Evolutionary conservation across 441 rosid species (phyloP).

Genomic region (Arabidopsis hybrid): DNA sequence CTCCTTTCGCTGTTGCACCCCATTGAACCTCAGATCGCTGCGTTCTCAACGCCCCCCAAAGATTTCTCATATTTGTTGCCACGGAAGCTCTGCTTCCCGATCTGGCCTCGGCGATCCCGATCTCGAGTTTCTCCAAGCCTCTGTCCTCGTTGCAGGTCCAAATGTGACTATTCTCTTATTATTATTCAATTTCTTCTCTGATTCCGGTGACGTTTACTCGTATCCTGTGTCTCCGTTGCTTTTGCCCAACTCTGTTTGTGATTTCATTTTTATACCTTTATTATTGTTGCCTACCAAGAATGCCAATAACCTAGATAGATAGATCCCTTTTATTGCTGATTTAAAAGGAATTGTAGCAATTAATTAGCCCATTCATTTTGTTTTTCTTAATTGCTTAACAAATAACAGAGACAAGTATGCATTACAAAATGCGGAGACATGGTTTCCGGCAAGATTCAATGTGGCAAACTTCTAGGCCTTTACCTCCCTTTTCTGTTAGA

Average conservation of each 20-base stretch:
- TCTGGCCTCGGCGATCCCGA: conserved; percentile 50
- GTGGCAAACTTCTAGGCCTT: conserved; percentile 39
- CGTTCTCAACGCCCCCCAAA: conserved; percentile 42
- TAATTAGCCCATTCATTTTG: too few relatives aligned
- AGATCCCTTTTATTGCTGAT: not conserved
- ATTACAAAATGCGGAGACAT: conserved; percentile 47
- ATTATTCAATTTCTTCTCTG: not conserved
- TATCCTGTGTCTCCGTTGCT: not conserved
- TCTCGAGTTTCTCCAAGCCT: conserved; percentile 72
- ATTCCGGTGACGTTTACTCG: not conserved
- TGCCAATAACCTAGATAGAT: not conserved
- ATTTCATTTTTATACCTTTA: not conserved
- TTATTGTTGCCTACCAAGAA: not conserved
- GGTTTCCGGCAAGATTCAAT: conserved; percentile 45
- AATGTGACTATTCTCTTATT: not conserved
- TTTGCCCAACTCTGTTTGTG: not conserved
- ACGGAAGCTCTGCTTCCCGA: conserved; percentile 56
- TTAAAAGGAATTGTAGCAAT: too few relatives aligned
- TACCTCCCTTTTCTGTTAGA: conserved; percentile 40
- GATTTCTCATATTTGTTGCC: conserved; percentile 49
- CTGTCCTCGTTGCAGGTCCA: conserved; percentile 80
- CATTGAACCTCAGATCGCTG: conserved; percentile 40
- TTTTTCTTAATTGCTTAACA: not conserved
- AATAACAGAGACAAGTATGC: conserved; percentile 45
- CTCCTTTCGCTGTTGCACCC: conserved; percentile 43